These are phyloP conservation scores for Ogataea hybrid DNA, from an alignment of 1,139 yeast species.

Conservation along the genomic window DNA sequence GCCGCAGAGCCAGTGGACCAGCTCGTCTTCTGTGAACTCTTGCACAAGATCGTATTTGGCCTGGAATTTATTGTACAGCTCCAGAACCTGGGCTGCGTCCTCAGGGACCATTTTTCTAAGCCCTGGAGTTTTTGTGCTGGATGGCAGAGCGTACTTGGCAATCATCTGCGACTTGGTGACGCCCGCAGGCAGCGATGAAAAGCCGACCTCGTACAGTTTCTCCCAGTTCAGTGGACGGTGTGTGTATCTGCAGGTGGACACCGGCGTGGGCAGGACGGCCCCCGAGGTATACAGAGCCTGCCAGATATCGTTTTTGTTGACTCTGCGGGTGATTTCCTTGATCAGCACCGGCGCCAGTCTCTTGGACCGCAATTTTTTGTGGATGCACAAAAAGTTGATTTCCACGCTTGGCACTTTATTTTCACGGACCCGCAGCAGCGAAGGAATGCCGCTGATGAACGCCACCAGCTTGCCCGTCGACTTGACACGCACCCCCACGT, in stretches of 20 bases:
- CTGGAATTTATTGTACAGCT: slow-evolving; percentile 61
- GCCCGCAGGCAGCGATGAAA: slow-evolving; percentile 72
- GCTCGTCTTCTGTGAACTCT: slow-evolving; percentile 64
- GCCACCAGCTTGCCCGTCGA: slow-evolving; percentile 78
- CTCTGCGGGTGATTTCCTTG: slow-evolving; percentile 91
- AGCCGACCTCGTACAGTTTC: slow-evolving; percentile 86
- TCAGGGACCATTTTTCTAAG: slow-evolving; percentile 58
- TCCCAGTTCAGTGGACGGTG: slow-evolving; percentile 95
- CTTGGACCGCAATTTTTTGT: slow-evolving; percentile 89
- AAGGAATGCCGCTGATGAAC: slow-evolving; percentile 89
- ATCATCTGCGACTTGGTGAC: slow-evolving; percentile 81
- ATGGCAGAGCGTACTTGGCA: slow-evolving; percentile 72
- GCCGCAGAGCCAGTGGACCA: slow-evolving; percentile 79
- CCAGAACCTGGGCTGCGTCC: slow-evolving; percentile 66
- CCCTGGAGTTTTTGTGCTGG: slow-evolving; percentile 51
- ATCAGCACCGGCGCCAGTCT: slow-evolving; percentile 92
- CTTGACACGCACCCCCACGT: slow-evolving; percentile 88
- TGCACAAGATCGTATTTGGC: slow-evolving; percentile 72
- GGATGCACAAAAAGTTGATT: slow-evolving; percentile 91
- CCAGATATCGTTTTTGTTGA: slow-evolving; percentile 83
- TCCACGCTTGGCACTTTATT: slow-evolving; percentile 69
- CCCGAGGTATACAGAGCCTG: slow-evolving; percentile 98
- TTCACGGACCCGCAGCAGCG: slow-evolving; percentile 61
- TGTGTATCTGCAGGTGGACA: slow-evolving; percentile 83
- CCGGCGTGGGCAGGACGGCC: slow-evolving; percentile 84